These are phyloP conservation scores for Cryptosporidium bovis DNA, from an alignment of 169 alveolate genomes.

Conservation along the genomic window DNA sequence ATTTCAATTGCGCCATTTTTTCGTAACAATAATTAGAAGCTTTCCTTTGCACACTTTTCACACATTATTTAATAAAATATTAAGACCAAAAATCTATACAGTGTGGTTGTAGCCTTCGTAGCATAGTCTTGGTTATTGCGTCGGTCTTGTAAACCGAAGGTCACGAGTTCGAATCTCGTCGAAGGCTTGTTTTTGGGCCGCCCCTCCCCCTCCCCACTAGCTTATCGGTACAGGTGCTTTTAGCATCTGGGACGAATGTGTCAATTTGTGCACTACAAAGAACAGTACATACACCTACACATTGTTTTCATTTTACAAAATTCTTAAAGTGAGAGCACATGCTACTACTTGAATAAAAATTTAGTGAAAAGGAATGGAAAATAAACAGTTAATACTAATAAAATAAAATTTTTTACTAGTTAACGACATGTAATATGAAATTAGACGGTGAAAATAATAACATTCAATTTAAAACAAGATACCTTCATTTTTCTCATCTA, in stretches of 20 bases:
- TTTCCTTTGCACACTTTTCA: neutral
- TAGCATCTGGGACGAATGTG: too few species aligned
- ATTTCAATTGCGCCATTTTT: too few species aligned
- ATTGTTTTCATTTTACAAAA: too few species aligned
- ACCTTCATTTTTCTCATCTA: conserved; percentile 56
- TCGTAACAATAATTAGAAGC: too few species aligned
- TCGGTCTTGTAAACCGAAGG: conserved; percentile 77
- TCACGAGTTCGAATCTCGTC: conserved; percentile 77
- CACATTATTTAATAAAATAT: conserved; percentile 1
- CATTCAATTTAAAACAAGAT: conserved; percentile 25
- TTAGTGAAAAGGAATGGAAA: too few species aligned
- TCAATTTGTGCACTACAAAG: too few species aligned
- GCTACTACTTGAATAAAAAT: too few species aligned
- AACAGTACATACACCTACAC: too few species aligned
- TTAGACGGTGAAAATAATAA: neutral
- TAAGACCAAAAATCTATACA: conserved; percentile 22
- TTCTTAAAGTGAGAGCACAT: too few species aligned
- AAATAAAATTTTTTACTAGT: neutral
- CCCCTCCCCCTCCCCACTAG: neutral
- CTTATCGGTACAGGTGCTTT: too few species aligned
- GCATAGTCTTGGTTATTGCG: conserved; percentile 76
- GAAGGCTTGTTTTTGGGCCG: conserved; percentile 49
- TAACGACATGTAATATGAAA: neutral
- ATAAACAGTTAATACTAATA: too few species aligned
- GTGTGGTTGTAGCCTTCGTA: conserved; percentile 47